Conservation (phyloP, 1,284 basidiomycete species). For the Leccinum subfulvum region DNA sequence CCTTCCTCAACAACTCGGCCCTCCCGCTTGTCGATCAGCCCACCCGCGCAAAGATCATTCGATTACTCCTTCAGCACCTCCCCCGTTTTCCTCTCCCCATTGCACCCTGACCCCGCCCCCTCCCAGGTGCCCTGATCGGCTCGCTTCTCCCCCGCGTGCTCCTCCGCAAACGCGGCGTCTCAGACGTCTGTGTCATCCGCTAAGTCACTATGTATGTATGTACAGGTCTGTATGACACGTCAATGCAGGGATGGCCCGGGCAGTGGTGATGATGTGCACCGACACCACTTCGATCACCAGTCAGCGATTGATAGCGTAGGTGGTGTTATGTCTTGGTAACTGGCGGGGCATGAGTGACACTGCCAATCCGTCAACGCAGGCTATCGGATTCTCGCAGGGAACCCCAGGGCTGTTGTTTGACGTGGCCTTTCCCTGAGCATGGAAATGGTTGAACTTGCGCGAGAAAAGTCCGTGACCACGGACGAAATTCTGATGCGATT, state of each 20-base stretch:
- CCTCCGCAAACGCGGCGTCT: slow-evolving; percentile 54
- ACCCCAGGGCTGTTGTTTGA: not conserved
- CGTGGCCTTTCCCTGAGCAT: not conserved
- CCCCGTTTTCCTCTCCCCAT: not conserved
- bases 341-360: no score
- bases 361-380: not conserved
- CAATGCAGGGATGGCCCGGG: no score
- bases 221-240: no score
- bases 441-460: no score
- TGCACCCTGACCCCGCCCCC: not conserved
- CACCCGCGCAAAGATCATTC: slow-evolving; percentile 52
- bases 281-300: no score
- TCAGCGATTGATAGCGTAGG: no score
- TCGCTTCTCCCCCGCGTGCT: slow-evolving; percentile 63
- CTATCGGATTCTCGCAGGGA: not conserved
- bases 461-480: no score
- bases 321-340: no score
- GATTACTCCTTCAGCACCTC: slow-evolving; percentile 43
- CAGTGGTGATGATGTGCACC: no score
- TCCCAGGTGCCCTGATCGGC: slow-evolving; percentile 69
- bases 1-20: slow-evolving; percentile 40
- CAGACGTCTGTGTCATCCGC: slow-evolving; percentile 6
- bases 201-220: no score
- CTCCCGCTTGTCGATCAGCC: slow-evolving; percentile 56
- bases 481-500: not conserved